A percentile compares a stretch with the other conserved stretches of the same genome.
These are phyloP conservation scores for Backusella parvicylindrica DNA, from an alignment of 192 early-diverging fungal species.

Conservation along the genomic window DNA sequence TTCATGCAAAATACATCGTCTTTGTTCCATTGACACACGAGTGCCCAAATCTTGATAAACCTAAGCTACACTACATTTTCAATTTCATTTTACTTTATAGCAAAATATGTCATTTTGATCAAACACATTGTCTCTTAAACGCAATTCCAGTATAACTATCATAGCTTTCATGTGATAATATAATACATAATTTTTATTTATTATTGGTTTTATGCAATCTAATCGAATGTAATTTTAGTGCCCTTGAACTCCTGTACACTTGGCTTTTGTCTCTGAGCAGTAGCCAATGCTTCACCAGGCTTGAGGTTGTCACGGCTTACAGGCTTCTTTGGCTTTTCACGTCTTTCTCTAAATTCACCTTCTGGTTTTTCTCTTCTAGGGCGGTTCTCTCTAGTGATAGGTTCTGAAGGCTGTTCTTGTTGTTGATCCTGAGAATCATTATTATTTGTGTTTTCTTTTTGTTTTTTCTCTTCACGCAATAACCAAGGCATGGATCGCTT, in stretches of 20 bases:
- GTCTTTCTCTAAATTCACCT: constrained; percentile 14
- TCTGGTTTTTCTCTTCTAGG: constrained; percentile 19
- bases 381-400: constrained; percentile 17
- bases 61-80: too few relatives aligned
- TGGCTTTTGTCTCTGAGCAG: constrained; percentile 38
- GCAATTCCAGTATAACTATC: too few relatives aligned
- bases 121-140: too few relatives aligned
- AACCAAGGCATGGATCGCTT: constrained; percentile 63
- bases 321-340: constrained; percentile 9
- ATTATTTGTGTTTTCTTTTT: constrained; percentile 7
- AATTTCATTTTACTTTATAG: too few relatives aligned
- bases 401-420: constrained; percentile 16
- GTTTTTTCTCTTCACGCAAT: constrained; percentile 27
- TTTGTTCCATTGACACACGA: too few relatives aligned
- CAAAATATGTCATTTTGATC: too few relatives aligned
- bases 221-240: constrained; percentile 62
- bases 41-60: too few relatives aligned
- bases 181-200: constrained; percentile 50
- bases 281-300: constrained; percentile 43
- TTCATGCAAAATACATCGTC: too few relatives aligned
- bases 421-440: neutral
- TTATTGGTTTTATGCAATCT: constrained; percentile 7
- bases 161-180: constrained; percentile 16
- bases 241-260: constrained; percentile 62
- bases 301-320: constrained; percentile 34